phyloP scores from a whole-genome alignment of 2,329 filamentous ascomycete species.

The Xylariaceae sp. region DNA sequence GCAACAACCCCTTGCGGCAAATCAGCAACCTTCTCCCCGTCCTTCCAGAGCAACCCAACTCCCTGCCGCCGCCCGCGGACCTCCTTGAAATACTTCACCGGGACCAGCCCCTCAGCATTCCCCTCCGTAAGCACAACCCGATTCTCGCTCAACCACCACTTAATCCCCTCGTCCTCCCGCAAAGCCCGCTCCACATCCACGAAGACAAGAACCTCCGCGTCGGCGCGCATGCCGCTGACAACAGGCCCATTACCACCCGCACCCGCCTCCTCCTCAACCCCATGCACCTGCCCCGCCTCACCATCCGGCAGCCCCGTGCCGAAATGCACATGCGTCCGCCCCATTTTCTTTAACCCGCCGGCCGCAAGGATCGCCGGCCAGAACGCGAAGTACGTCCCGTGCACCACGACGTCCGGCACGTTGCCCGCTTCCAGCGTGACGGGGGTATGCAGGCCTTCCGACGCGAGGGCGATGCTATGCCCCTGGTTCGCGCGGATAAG shows the following conservation, averaged over 20 bases:
- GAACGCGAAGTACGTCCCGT: slow-evolving; percentile 82
- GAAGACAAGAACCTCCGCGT: slow-evolving; percentile 73
- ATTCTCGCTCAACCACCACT: slow-evolving; percentile 78
- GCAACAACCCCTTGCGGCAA: slow-evolving; percentile 58
- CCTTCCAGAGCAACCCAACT: slow-evolving; percentile 64
- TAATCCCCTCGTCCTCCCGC: slow-evolving; percentile 49
- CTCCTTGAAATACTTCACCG: slow-evolving; percentile 63
- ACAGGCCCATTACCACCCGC: slow-evolving; percentile 42
- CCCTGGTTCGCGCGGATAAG: slow-evolving; percentile 95
- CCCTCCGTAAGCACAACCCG: slow-evolving; percentile 66
- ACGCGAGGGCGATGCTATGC: slow-evolving; percentile 74
- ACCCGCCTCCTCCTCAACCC: slow-evolving; percentile 11
- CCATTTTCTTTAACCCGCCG: slow-evolving; percentile 78
- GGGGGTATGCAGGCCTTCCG: slow-evolving; percentile 65
- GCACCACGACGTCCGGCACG: slow-evolving; percentile 66
- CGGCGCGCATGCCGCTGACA: slow-evolving; percentile 75
- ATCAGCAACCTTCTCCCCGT: slow-evolving; percentile 63
- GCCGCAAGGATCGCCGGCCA: slow-evolving; percentile 71
- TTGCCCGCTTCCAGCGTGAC: slow-evolving; percentile 56
- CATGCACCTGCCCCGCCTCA: slow-evolving; percentile 20
- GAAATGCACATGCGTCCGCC: slow-evolving; percentile 85
- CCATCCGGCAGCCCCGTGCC: slow-evolving; percentile 62
- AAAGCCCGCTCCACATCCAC: slow-evolving; percentile 67
- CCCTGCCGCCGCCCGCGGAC: slow-evolving; percentile 60
- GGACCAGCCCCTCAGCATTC: slow-evolving; percentile 57